Base-by-base conservation (phyloP, 2,329 filamentous ascomycete species). In the Aureobasidium vineae region DNA sequence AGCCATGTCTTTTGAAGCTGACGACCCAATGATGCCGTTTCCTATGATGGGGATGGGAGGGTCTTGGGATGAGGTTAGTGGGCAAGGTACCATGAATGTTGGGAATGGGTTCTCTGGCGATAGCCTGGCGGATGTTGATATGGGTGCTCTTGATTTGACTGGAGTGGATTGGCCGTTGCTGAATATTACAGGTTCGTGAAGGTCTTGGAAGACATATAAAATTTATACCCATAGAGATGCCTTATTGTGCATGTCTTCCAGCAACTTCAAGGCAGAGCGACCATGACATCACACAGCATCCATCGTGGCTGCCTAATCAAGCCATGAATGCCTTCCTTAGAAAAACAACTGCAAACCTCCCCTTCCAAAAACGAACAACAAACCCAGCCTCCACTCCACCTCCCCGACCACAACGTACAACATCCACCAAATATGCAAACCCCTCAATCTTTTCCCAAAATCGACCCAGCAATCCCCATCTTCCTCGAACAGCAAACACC, bases 121-220 rank as follows among this genome's bases (percentile, higher is more conserved):
- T 15, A 47, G 3, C 15, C 2, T 40, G 45, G 28, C 50, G 59
- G 59, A 63, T 63, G 45, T 63, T 28, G 59, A 63, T 43, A 40
- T 63, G 59, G 33, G 45, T 28, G 23, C 38, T 47, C 45, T 63
- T 38, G 59, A 63, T 15, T 23, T 63, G 21, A 38, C 11, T 11
- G 45, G n/a, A 4, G 40, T 45, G 2, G 45, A 40, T 1, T 63
- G 59, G 59, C 47, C 59, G 21, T 10, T 36, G 50, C 36, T 36
- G 31, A 53, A 53, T 3, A 53, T 53, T 5, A 3, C 50, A 10
- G 19, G 50, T 2, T 21, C 50, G 8, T 53, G 26, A 36, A 10
- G 10, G 36, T 13, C 13, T 16, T 23, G 23, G 28, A 31, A n/a
- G n/a, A n/a, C n/a, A n/a, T n/a, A n/a, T n/a, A n/a, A n/a, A n/a